Conservation (phyloP, 805 yeast genomes). For the Myxozyma sirexii region DNA sequence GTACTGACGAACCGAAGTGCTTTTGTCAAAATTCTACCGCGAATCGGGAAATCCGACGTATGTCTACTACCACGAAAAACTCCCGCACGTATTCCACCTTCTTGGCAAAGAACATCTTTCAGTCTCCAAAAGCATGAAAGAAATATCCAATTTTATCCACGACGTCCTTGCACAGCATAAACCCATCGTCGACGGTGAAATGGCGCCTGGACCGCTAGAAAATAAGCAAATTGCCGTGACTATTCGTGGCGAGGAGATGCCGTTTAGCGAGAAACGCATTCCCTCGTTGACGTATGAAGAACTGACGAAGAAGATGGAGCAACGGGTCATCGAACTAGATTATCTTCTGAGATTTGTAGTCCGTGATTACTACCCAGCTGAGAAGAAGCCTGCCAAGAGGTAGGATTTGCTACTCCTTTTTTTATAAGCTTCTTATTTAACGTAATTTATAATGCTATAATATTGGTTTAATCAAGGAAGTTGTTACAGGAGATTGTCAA, state of each 20-base stretch:
- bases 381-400: constrained; percentile 1
- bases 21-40: constrained; percentile 20
- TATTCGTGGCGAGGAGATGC: constrained; percentile 14
- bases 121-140: constrained; percentile 15
- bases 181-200: constrained; percentile 3
- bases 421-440: neutral
- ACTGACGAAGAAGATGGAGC: constrained; percentile 17
- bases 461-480: neutral
- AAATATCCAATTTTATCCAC: constrained; percentile 15
- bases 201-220: constrained; percentile 3
- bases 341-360: constrained; percentile 14
- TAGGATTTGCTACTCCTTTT: no score
- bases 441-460: neutral
- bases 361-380: constrained; percentile 7
- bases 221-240: constrained; percentile 2
- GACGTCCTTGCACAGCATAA: constrained; percentile 4
- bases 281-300: constrained; percentile 11
- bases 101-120: constrained; percentile 22
- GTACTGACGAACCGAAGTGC: neutral
- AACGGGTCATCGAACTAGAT: constrained; percentile 16
- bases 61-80: constrained; percentile 22
- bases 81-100: constrained; percentile 31
- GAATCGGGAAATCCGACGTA: constrained; percentile 23
- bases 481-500: no score
- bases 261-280: constrained; percentile 7